Evolutionary conservation across 1,139 yeast genomes (phyloP), one percentile per base, ranked within the genome.

Genomic region (Taphrina confusa): DNA sequence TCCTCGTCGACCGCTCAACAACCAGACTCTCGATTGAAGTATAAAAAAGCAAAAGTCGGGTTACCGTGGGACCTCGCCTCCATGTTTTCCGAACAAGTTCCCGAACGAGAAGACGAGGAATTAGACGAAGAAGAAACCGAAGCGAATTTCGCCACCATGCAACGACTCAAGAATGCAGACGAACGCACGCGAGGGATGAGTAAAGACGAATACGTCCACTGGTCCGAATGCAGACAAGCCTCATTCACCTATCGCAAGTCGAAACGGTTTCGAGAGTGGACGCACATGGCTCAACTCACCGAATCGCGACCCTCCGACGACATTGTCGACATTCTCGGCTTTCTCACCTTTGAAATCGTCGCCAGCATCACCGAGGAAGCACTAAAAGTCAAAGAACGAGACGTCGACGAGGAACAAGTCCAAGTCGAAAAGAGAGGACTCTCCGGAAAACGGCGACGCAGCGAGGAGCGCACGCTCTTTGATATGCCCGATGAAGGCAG

Each of bases 191-290:
- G 79, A 66, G 82, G 86, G 66, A 94, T 92, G 99, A 92, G 98
- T 0, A 84, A 85, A 68, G 97, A 92, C 69, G 98, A 92, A 71
- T 92, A 92, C 68, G 98, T 91, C 16, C 98, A 94, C 72, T 92
- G 97, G 97, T 87, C 96, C 12, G 99, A 92, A 71, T 92, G 98
- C 74, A 82, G 99, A 66, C 98, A 92, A 72, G 98, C 98, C 1
- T 85, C 95, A 61, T 94, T 92, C 71, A 94, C 98, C 0, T 92
- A 90, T 69, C 79, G 97, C 68, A 92, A 94, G 72, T 88, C 87
- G 16, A 89, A 91, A 71, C 77, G 97, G 69, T 92, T 92, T 70
- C 80, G 95, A 69, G 99, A 92, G 70, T 92, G 98, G 98, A 94
- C 96, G 5, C 95, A 94, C 18, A 82, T 92, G 55, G 75, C 89